Evolutionary conservation across 148 eudicot species (phyloP).

Genomic region (Fagopyrum homotropicum): DNA sequence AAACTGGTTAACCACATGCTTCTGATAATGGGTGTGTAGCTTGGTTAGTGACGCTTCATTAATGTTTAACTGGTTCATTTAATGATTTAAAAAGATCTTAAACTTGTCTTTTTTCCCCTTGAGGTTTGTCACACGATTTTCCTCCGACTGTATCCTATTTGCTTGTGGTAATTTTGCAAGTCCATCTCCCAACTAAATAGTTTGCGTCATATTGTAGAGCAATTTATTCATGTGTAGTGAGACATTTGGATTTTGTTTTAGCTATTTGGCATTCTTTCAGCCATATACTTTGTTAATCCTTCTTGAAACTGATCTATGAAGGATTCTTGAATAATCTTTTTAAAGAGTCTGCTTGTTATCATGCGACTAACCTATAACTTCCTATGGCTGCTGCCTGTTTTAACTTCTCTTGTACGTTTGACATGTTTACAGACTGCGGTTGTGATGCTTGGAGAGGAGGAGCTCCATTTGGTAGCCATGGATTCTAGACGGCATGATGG

Average conservation of each 20-base stretch:
- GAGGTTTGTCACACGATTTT: not conserved
- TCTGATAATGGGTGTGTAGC: no score
- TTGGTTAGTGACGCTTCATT: no score
- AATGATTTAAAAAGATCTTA: no score
- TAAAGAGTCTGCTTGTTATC: not conserved
- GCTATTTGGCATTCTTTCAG: not conserved
- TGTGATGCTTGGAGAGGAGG: slow-evolving; percentile 52
- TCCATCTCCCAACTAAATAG: no score
- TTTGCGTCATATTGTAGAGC: no score
- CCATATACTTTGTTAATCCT: not conserved
- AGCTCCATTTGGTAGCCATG: slow-evolving; percentile 95
- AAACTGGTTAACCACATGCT: no score
- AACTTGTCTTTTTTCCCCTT: no score
- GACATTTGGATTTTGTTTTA: not conserved
- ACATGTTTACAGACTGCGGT: slow-evolving; percentile 60
- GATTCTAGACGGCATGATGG: slow-evolving; percentile 53
- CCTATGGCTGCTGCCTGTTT: not conserved
- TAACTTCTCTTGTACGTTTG: not conserved
- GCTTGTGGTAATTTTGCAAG: not conserved
- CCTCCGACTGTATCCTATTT: not conserved
- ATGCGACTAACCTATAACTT: not conserved
- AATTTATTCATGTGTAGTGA: no score
- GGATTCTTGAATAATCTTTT: not conserved
- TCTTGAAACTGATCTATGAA: not conserved
- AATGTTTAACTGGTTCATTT: no score